phyloP scores from a whole-genome alignment of 2,329 filamentous ascomycete species.

The Diplodia scrobiculata region DNA sequence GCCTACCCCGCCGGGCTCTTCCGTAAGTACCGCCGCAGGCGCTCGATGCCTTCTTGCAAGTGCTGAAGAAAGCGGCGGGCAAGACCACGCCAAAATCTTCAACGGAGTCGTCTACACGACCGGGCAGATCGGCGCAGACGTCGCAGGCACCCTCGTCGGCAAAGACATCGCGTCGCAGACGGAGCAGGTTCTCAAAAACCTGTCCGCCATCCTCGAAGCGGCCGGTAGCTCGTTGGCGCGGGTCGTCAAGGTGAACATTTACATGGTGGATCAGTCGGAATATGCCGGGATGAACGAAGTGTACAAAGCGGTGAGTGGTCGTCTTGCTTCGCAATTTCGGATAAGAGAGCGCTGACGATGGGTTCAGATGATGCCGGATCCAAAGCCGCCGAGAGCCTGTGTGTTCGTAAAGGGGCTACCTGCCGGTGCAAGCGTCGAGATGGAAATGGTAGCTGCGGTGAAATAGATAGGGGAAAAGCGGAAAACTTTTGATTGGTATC shows the following conservation, averaged over 20 bases:
- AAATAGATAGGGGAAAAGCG: background rate
- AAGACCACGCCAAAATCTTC: slow-evolving; percentile 20
- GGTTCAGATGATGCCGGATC: slow-evolving; percentile 27
- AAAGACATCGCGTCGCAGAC: slow-evolving; percentile 22
- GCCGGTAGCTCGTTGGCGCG: slow-evolving; percentile 37
- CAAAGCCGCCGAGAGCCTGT: slow-evolving; percentile 28
- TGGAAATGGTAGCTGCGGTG: slow-evolving; percentile 27
- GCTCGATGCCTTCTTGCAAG: background rate
- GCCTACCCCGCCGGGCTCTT: slow-evolving; percentile 21
- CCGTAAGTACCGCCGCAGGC: background rate
- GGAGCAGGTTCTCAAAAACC: slow-evolving; percentile 36
- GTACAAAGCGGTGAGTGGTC: slow-evolving; percentile 32
- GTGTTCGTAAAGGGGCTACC: slow-evolving; percentile 28
- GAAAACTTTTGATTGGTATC: slow-evolving; percentile 4
- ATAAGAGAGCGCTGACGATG: background rate
- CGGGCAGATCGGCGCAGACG: slow-evolving; percentile 16
- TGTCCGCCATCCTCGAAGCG: slow-evolving; percentile 38
- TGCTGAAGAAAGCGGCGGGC: background rate
- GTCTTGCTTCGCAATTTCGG: background rate
- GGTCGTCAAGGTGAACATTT: slow-evolving; percentile 40
- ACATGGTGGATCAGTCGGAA: slow-evolving; percentile 38
- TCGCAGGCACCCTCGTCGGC: slow-evolving; percentile 12
- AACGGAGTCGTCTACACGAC: slow-evolving; percentile 13
- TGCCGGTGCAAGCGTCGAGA: slow-evolving; percentile 27
- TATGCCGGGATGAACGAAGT: slow-evolving; percentile 42